phyloP scores from a whole-genome alignment of 768 basidiomycete species.

The Boletus sp. region DNA sequence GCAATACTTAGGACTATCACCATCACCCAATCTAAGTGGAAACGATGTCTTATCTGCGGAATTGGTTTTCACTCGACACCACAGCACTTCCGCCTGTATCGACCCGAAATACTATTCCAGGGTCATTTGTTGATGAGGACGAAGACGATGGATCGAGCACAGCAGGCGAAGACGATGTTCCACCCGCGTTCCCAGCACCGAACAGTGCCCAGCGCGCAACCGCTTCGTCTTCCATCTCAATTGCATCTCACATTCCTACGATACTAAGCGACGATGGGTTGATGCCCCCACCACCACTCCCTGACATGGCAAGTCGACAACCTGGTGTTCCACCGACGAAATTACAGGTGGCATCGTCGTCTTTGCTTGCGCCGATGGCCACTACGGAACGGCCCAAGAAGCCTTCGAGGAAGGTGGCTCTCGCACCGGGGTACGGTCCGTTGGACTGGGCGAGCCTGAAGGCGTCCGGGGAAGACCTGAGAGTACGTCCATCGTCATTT shows the following conservation, averaged over 20 bases:
- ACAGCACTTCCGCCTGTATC: constrained; percentile 11
- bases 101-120: constrained; percentile 15
- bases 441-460: constrained; percentile 94
- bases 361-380: constrained; percentile 56
- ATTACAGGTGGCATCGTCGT: constrained; percentile 33
- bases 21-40: no score
- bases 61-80: constrained; percentile 48
- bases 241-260: constrained; percentile 12
- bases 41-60: constrained; percentile 57
- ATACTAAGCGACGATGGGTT: constrained; percentile 46
- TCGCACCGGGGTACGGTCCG: constrained; percentile 88
- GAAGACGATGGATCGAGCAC: constrained; percentile 39
- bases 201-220: constrained; percentile 68
- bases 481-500: constrained; percentile 47
- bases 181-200: constrained; percentile 73
- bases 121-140: constrained; percentile 29
- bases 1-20: no score
- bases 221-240: constrained; percentile 14
- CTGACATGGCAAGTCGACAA: constrained; percentile 35
- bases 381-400: constrained; percentile 60
- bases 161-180: constrained; percentile 50
- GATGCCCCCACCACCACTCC: constrained; percentile 55
- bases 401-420: constrained; percentile 76
- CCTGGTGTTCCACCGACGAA: constrained; percentile 30
- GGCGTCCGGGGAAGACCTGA: constrained; percentile 72